Evolutionary conservation across 2,329 filamentous ascomycete genomes (phyloP).

Genomic region (Fusarium graminum): DNA sequence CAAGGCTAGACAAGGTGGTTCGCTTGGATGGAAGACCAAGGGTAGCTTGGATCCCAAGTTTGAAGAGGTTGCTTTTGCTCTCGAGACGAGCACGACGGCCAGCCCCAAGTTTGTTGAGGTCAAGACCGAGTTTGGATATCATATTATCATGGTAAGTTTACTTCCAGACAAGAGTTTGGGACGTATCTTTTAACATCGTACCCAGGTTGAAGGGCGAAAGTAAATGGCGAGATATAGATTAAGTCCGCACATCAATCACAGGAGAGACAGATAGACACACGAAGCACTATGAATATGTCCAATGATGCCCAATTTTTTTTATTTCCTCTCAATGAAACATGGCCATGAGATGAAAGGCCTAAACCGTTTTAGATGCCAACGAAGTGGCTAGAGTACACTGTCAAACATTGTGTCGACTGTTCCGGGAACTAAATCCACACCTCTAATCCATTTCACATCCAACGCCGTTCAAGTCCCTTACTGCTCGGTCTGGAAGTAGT

Average conservation of each 20-base stretch:
- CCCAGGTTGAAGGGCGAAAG: slow-evolving; percentile 59
- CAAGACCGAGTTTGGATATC: slow-evolving; percentile 82
- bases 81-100: slow-evolving; percentile 74
- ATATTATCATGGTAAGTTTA: slow-evolving; percentile 79
- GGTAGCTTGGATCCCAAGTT: slow-evolving; percentile 77
- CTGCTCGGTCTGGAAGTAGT: slow-evolving; percentile 99
- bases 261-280: slow-evolving; percentile 7
- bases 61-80: slow-evolving; percentile 77
- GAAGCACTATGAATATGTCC: slow-evolving; percentile 35
- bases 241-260: background rate
- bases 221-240: slow-evolving; percentile 37
- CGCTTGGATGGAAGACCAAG: slow-evolving; percentile 79
- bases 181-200: slow-evolving; percentile 11
- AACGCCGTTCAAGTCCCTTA: slow-evolving; percentile 59
- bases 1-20: slow-evolving; percentile 78
- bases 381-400: slow-evolving; percentile 63
- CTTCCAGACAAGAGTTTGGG: background rate
- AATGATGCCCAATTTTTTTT: slow-evolving; percentile 55
- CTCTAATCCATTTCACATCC: slow-evolving; percentile 58
- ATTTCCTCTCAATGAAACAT: slow-evolving; percentile 57
- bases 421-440: slow-evolving; percentile 52
- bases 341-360: slow-evolving; percentile 52
- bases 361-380: slow-evolving; percentile 61
- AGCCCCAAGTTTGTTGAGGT: slow-evolving; percentile 76
- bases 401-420: slow-evolving; percentile 54